These are phyloP conservation scores for Athelia psychrophila DNA, from an alignment of 1,284 basidiomycete species.

Conservation along the genomic window DNA sequence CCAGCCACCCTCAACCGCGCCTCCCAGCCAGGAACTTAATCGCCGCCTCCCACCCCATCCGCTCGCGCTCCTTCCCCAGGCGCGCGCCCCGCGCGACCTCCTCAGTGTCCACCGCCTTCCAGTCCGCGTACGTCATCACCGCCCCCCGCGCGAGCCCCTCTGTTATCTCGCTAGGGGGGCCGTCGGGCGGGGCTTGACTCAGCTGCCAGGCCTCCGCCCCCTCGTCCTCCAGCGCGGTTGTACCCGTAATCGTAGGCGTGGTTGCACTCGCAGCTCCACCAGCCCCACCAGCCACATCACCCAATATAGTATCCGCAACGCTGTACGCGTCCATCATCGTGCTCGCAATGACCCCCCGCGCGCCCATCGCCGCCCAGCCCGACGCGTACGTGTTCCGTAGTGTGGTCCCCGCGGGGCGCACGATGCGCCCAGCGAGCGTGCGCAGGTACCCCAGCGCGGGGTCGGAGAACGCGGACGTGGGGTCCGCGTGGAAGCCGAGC, in stretches of 20 bases:
- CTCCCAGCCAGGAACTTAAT: conserved; percentile 30
- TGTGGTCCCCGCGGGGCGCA: conserved; percentile 37
- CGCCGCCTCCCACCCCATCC: conserved; percentile 68
- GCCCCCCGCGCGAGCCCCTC: conserved; percentile 45
- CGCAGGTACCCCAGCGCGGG: conserved; percentile 52
- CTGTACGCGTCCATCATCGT: conserved; percentile 94
- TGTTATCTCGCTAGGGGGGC: conserved; percentile 50
- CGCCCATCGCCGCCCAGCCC: conserved; percentile 93
- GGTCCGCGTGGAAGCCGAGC: conserved; percentile 83
- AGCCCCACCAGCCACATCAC: conserved; percentile 45
- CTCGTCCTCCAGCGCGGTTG: conserved; percentile 5
- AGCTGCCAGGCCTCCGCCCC: conserved; percentile 26
- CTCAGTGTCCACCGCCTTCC: conserved; percentile 67
- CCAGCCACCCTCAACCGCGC: too few relatives aligned
- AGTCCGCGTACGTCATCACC: conserved; percentile 64
- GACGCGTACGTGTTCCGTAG: conserved; percentile 81
- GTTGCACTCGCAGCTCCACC: conserved; percentile 16
- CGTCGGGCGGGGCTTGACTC: conserved; percentile 37
- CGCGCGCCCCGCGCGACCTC: conserved; percentile 58
- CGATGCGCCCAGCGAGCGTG: conserved; percentile 49
- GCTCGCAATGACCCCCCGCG: conserved; percentile 88
- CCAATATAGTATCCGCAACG: conserved; percentile 69
- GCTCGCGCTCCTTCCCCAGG: conserved; percentile 74
- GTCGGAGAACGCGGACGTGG: conserved; percentile 51
- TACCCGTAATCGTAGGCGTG: conserved; percentile 10